Evolutionary conservation across 2,329 filamentous ascomycete species (phyloP), one percentile per base, ranked within the genome.

Genomic region (Claviceps arundinis): DNA sequence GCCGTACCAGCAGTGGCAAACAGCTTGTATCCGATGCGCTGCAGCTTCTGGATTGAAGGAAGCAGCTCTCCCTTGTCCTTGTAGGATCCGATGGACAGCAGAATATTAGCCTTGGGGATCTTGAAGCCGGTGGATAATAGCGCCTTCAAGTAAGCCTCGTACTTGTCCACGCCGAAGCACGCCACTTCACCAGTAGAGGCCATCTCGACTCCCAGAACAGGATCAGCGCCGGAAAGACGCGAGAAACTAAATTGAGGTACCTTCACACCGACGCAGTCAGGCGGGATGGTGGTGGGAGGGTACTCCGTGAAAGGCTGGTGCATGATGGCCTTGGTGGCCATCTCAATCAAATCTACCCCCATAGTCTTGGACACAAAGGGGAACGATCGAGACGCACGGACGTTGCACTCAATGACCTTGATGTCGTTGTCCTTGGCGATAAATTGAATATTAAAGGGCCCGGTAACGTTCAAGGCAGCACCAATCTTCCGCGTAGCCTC

Each of bases 361-460:
- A 95, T 97, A 59, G 95, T 89, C 76, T 98, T 98, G 58, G 90
- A 96, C 16, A 97, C 90, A 65, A 98, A 98, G 56, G 93, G 93
- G 77, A 96, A 96, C 0, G 91, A 97, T 58, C 93, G 81, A 46
- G 93, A 96, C 16, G 93, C 93, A 57, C 93, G 85, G 55, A 97
- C 93, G 63, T 98, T 98, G 72, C 93, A 97, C 73, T 98, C 93
- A 58, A 98, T 98, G 59, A 98, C 93, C 76, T 97, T 97, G 76
- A 98, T 97, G 59, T 97, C 91, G 67, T 97, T 97, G 68, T 97
- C 90, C 74, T 97, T 97, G 62, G 93, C 93, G 62, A 98, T 98
- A 73, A 98, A 97, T 68, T 98, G 93, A 57, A 98, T 98, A 72
- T 98, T 98, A 79, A 86, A 96, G 22, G 93, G 93, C 48, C 93